Evolutionary conservation across 2,329 filamentous ascomycete genomes (phyloP).

Genomic region (Pseudogymnoascus sp.): DNA sequence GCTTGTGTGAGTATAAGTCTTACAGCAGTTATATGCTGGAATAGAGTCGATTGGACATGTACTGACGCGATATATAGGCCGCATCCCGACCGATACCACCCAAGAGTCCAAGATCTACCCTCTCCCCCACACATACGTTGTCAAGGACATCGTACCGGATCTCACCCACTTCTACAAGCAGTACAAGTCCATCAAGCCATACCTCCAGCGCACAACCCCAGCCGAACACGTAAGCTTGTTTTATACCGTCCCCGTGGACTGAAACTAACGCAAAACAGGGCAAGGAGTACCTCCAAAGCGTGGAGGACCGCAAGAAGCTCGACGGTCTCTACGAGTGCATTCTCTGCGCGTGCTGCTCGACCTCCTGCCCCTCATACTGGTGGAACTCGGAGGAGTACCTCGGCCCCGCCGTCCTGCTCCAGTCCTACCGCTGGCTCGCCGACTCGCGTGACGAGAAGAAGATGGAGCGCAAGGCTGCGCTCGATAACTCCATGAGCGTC

Average conservation of each 20-base stretch:
- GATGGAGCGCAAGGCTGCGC: slow-evolving; percentile 76
- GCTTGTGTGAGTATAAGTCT: slow-evolving; percentile 69
- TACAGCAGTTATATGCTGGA: slow-evolving; percentile 4
- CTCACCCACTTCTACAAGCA: slow-evolving; percentile 99
- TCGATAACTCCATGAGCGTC: slow-evolving; percentile 98
- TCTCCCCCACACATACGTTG: slow-evolving; percentile 95
- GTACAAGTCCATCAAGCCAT: slow-evolving; percentile 99
- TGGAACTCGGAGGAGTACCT: slow-evolving; percentile 99
- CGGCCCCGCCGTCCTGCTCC: slow-evolving; percentile 88
- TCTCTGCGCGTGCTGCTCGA: slow-evolving; percentile 97
- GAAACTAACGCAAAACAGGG: slow-evolving; percentile 47
- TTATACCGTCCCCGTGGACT: background rate
- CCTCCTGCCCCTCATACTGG: slow-evolving; percentile 99
- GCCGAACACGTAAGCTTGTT: slow-evolving; percentile 64
- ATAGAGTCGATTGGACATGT: background rate
- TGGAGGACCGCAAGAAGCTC: slow-evolving; percentile 90
- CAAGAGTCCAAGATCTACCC: slow-evolving; percentile 93
- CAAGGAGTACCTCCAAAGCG: slow-evolving; percentile 84
- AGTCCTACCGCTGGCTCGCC: slow-evolving; percentile 95
- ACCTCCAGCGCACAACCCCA: slow-evolving; percentile 84
- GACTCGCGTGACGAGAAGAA: slow-evolving; percentile 91
- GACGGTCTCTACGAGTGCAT: slow-evolving; percentile 99
- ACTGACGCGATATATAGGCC: slow-evolving; percentile 53
- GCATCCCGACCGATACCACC: slow-evolving; percentile 76
- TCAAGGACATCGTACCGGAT: slow-evolving; percentile 97